Conservation (phyloP, 2,329 filamentous ascomycete species). For the Xylariaceae sp. region DNA sequence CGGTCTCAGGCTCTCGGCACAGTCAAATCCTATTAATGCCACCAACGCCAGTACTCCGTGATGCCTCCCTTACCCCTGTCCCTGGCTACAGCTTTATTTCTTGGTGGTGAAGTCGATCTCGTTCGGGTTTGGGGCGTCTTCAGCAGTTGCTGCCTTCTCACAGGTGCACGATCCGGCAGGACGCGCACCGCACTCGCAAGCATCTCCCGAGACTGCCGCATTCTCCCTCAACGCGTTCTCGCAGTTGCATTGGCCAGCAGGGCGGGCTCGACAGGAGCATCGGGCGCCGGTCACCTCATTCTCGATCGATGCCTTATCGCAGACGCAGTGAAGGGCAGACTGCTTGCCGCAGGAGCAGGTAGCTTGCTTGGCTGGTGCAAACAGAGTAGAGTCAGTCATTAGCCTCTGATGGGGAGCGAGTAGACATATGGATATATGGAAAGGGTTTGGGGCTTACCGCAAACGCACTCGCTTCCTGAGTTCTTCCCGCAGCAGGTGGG, state of each 20-base stretch:
- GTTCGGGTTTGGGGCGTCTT: conserved; percentile 58
- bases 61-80: conserved; percentile 6
- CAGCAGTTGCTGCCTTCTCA: conserved; percentile 60
- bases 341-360: conserved; percentile 90
- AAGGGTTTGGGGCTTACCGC: conserved; percentile 50
- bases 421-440: conserved; percentile 1
- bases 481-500: conserved; percentile 62
- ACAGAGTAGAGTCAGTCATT: neutral
- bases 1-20: neutral
- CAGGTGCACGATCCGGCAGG: conserved; percentile 78
- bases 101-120: conserved; percentile 89
- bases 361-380: conserved; percentile 59
- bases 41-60: neutral
- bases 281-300: conserved; percentile 73
- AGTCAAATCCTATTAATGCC: neutral
- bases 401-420: neutral
- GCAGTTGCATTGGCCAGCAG: conserved; percentile 81
- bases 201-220: conserved; percentile 55
- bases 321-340: conserved; percentile 83
- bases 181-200: conserved; percentile 78
- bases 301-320: conserved; percentile 74
- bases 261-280: conserved; percentile 82
- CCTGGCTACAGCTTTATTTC: conserved; percentile 40
- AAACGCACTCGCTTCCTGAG: conserved; percentile 53
- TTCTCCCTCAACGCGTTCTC: conserved; percentile 74